These are phyloP conservation scores for Sanghuangporus baumii DNA, from an alignment of 1,284 basidiomycete species.

Conservation along the genomic window DNA sequence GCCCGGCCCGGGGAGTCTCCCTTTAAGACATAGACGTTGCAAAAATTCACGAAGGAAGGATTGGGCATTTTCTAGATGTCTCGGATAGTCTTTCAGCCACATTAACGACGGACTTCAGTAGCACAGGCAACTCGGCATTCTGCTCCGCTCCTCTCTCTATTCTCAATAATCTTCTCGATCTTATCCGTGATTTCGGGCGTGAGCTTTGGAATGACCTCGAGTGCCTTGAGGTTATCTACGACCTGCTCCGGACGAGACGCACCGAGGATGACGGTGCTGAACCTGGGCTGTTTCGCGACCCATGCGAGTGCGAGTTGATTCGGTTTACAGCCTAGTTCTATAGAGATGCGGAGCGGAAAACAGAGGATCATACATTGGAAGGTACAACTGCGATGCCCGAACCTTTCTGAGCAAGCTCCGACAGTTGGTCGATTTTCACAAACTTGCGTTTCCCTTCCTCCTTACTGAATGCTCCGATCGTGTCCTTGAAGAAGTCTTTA, in stretches of 20 bases:
- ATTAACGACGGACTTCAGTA: too few relatives aligned
- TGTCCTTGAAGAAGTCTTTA: constrained; percentile 42
- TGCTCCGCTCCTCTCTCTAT: not conserved
- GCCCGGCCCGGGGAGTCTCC: too few relatives aligned
- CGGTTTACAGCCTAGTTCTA: constrained; percentile 51
- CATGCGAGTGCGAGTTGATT: constrained; percentile 69
- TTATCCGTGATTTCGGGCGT: constrained; percentile 57
- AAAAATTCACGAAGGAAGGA: too few relatives aligned
- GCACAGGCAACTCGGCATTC: constrained; percentile 33
- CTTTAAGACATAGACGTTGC: too few relatives aligned
- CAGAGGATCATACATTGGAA: constrained; percentile 22
- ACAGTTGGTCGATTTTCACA: constrained; percentile 61
- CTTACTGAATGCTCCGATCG: constrained; percentile 38
- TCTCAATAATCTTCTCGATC: too few relatives aligned
- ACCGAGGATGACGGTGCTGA: constrained; percentile 56
- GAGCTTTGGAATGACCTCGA: constrained; percentile 66
- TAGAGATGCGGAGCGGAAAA: not conserved
- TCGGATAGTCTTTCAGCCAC: too few relatives aligned
- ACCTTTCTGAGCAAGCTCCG: constrained; percentile 57
- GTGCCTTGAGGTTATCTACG: constrained; percentile 62
- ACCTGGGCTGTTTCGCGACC: constrained; percentile 60
- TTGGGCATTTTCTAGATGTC: too few relatives aligned
- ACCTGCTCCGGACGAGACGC: constrained; percentile 55
- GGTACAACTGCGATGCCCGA: not conserved
- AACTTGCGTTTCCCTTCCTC: constrained; percentile 60